Conservation (phyloP, 2,329 filamentous ascomycete species). For the Scedosporium minutisporum region DNA sequence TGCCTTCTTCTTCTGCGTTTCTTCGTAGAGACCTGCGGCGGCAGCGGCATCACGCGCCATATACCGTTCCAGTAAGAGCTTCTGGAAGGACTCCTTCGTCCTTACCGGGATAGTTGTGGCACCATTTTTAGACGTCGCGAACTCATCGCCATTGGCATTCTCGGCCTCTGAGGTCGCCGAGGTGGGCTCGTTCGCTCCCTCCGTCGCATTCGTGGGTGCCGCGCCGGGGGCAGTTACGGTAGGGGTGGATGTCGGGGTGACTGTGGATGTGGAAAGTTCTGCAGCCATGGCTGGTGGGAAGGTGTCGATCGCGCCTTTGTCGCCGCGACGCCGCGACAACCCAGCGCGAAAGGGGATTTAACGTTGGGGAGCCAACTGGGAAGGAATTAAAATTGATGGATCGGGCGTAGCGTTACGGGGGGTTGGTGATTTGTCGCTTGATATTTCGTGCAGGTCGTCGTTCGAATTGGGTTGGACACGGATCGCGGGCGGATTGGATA, state of each 20-base stretch:
- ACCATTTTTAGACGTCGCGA: not conserved
- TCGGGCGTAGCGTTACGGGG: not conserved
- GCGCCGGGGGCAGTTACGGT: conserved; percentile 18
- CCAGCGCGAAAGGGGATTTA: conserved; percentile 1
- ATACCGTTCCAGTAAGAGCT: conserved; percentile 43
- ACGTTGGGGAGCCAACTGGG: not conserved
- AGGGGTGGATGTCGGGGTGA: conserved; percentile 14
- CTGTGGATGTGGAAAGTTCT: conserved; percentile 26
- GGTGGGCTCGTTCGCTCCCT: conserved; percentile 12
- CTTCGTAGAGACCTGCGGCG: conserved; percentile 39
- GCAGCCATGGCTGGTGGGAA: conserved; percentile 31
- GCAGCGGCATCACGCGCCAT: conserved; percentile 45
- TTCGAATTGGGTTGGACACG: not conserved
- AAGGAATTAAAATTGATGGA: not conserved
- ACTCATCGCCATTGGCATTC: not conserved
- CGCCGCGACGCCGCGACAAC: conserved; percentile 26
- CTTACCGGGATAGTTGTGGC: conserved; percentile 29
- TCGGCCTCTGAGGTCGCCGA: not conserved
- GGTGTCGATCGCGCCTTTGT: conserved; percentile 18
- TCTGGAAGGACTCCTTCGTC: conserved; percentile 46
- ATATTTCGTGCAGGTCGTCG: not conserved
- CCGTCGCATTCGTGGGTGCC: conserved; percentile 21
- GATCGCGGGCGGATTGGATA: not conserved
- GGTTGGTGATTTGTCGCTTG: not conserved
- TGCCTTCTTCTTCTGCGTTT: conserved; percentile 43